Percentiles rank a stretch among this genome's conserved stretches.
phyloP scores from a whole-genome alignment of 306 rosid species.

The Malus orientalis region DNA sequence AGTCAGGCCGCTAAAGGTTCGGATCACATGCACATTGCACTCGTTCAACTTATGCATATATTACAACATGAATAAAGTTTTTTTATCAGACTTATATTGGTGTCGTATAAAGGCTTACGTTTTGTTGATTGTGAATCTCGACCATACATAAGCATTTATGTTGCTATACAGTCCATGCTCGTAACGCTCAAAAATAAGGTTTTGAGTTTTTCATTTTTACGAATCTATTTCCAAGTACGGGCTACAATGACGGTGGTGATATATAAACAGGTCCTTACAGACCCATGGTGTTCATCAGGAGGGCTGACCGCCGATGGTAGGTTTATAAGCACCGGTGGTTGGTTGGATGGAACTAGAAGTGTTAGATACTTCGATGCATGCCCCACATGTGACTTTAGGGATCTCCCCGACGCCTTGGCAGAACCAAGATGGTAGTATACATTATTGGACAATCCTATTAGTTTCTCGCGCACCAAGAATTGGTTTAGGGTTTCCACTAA shows the following conservation, averaged over 20 bases:
- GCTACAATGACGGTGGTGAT: background rate
- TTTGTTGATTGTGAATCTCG: background rate
- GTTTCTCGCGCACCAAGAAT: background rate
- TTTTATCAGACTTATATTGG: no score
- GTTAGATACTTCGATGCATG: constrained; percentile 41
- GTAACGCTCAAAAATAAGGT: no score
- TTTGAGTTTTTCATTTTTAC: background rate
- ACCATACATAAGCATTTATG: background rate
- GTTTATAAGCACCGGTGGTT: constrained; percentile 63
- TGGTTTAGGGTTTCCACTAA: background rate
- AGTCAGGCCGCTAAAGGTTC: constrained; percentile 73
- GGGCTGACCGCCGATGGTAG: constrained; percentile 60
- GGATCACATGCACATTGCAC: background rate
- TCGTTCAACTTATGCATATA: background rate
- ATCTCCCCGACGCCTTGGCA: constrained; percentile 21
- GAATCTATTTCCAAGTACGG: background rate
- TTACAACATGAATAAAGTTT: background rate
- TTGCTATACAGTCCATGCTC: no score
- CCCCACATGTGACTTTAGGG: constrained; percentile 45
- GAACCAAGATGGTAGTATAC: constrained; percentile 54
- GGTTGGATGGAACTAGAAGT: constrained; percentile 37
- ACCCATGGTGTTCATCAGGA: constrained; percentile 96
- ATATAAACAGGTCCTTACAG: constrained; percentile 32
- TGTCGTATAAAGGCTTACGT: background rate
- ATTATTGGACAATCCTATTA: background rate